Conservation (phyloP, 2,329 filamentous ascomycete genomes). For the Fusarium acutatum region DNA sequence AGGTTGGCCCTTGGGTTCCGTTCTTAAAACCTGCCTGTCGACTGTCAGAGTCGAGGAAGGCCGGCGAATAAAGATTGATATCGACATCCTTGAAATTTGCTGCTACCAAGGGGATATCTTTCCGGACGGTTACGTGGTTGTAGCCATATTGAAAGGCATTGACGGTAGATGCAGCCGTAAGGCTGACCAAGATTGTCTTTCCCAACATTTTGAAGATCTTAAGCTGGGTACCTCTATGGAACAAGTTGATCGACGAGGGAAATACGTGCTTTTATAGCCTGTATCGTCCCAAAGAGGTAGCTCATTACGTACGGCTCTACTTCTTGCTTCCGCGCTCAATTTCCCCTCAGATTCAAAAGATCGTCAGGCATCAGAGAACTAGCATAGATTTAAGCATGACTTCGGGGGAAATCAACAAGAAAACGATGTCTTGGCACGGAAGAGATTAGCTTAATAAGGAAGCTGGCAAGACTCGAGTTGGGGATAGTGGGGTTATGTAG, state of each 20-base stretch:
- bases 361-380: neutral
- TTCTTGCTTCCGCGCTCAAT: conserved; percentile 12
- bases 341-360: neutral
- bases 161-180: conserved; percentile 2
- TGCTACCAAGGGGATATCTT: conserved; percentile 11
- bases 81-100: conserved; percentile 31
- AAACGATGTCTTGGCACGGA: conserved; percentile 21
- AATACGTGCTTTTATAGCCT: conserved; percentile 7
- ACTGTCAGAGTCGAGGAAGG: neutral
- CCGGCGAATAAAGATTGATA: conserved; percentile 14
- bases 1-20: conserved; percentile 29
- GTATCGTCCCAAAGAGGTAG: neutral
- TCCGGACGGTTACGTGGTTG: conserved; percentile 5
- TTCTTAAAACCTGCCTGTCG: conserved; percentile 16
- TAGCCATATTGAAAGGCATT: conserved; percentile 27
- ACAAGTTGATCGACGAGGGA: no score
- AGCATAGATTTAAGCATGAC: conserved; percentile 15
- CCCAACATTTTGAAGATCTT: neutral
- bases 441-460: conserved; percentile 26
- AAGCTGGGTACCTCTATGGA: accelerated
- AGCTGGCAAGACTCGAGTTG: conserved; percentile 7
- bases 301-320: conserved; percentile 2
- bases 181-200: neutral
- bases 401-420: neutral
- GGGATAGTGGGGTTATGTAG: conserved; percentile 13